Conservation (phyloP, 768 basidiomycete genomes). For the Baorangia bicolor region DNA sequence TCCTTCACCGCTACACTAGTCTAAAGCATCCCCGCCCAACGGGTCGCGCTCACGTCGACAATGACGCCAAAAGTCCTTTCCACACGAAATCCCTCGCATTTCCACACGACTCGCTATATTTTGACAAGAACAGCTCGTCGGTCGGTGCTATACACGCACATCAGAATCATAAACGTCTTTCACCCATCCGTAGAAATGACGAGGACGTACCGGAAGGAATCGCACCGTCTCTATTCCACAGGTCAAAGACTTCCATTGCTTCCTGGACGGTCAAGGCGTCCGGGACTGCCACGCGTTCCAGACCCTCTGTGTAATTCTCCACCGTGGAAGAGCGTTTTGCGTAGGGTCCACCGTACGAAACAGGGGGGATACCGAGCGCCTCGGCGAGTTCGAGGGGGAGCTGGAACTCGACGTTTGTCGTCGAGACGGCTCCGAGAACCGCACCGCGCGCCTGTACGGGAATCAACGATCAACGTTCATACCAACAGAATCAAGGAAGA, state of each 20-base stretch:
- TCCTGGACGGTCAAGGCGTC: conserved; percentile 61
- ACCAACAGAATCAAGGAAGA: not conserved
- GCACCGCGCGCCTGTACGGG: conserved; percentile 60
- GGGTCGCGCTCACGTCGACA: conserved; percentile 19
- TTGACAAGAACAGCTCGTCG: conserved; percentile 77
- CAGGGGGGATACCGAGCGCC: conserved; percentile 49
- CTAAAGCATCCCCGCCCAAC: not conserved
- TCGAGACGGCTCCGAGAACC: conserved; percentile 67
- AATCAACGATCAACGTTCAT: conserved; percentile 1
- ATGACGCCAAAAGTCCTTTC: conserved; percentile 50
- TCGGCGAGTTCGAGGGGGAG: conserved; percentile 64
- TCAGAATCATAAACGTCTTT: not conserved
- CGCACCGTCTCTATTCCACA: conserved; percentile 67
- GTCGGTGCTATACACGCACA: conserved; percentile 32
- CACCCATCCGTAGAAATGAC: not conserved
- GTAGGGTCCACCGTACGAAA: conserved; percentile 51
- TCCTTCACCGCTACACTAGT: not conserved
- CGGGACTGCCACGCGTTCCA: conserved; percentile 52
- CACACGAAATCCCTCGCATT: conserved; percentile 80
- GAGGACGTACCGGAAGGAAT: conserved; percentile 46
- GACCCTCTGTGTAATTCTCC: conserved; percentile 52
- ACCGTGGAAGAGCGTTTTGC: conserved; percentile 51
- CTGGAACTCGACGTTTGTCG: conserved; percentile 56
- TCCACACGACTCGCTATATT: conserved; percentile 75
- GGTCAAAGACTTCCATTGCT: conserved; percentile 70